Percentiles rank a stretch among this genome's conserved stretches.
Conservation (phyloP, 1,284 basidiomycete genomes). For the Bjerkandera adusta region DNA sequence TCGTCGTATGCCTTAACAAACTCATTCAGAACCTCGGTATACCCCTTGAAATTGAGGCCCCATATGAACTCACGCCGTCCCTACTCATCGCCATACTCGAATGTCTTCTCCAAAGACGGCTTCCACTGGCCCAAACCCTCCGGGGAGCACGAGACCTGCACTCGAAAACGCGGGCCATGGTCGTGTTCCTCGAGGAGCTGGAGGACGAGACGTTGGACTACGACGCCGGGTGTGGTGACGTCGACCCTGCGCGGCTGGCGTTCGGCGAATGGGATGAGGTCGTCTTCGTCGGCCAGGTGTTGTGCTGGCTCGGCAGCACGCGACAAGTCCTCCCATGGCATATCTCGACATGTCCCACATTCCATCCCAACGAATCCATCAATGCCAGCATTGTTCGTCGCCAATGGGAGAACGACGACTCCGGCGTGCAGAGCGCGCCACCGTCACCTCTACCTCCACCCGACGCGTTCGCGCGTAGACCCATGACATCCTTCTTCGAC, state of each 20-base stretch:
- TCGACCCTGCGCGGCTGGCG: conserved; percentile 63
- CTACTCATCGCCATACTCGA: conserved; percentile 67
- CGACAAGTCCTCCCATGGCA: no score
- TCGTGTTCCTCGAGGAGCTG: conserved; percentile 74
- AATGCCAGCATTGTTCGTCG: background rate
- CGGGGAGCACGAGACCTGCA: conserved; percentile 39
- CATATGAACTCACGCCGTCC: conserved; percentile 67
- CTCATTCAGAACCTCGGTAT: conserved; percentile 52
- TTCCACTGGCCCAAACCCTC: conserved; percentile 42
- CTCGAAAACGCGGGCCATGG: conserved; percentile 57
- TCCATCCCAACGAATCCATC: conserved; percentile 14
- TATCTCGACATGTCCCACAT: no score
- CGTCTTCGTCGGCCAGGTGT: conserved; percentile 56
- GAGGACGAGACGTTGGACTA: conserved; percentile 61
- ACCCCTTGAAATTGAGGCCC: conserved; percentile 53
- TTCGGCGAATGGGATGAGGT: conserved; percentile 61
- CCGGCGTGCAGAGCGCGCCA: background rate
- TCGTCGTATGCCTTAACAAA: conserved; percentile 36
- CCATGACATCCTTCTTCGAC: no score
- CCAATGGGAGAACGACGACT: no score
- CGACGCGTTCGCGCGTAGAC: no score
- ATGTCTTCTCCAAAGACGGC: conserved; percentile 47
- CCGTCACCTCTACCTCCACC: conserved; percentile 16
- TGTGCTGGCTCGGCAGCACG: conserved; percentile 67
- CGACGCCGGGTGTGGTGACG: conserved; percentile 57